Conservation (phyloP, 2,329 filamentous ascomycete species). For the Penicillium frequentans region DNA sequence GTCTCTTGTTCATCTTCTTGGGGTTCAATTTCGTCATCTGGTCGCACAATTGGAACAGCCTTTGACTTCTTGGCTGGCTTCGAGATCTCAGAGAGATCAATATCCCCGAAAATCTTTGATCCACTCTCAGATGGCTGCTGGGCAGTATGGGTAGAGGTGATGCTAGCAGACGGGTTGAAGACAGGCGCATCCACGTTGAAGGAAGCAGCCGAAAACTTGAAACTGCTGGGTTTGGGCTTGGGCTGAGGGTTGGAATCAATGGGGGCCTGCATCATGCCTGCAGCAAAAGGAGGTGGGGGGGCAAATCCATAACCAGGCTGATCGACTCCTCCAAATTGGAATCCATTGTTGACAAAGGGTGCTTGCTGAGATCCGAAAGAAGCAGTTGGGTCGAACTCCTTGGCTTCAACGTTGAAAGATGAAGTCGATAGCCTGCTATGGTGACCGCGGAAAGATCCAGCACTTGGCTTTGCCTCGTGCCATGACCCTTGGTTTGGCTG, state of each 20-base stretch:
- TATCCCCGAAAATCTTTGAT: constrained; percentile 66
- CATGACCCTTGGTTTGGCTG: constrained; percentile 32
- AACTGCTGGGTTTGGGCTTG: constrained; percentile 33
- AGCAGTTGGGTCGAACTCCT: constrained; percentile 71
- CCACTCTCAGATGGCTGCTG: constrained; percentile 19
- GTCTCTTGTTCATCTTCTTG: constrained; percentile 35
- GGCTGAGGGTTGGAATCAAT: constrained; percentile 13
- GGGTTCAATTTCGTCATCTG: constrained; percentile 53
- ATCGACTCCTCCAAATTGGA: constrained; percentile 40
- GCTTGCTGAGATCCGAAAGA: constrained; percentile 50
- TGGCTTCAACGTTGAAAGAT: constrained; percentile 83
- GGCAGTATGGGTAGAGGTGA: constrained; percentile 26
- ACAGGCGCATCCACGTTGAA: constrained; percentile 75
- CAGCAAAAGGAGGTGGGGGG: constrained; percentile 69
- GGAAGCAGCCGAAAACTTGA: constrained; percentile 67
- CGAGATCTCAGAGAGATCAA: constrained; percentile 62
- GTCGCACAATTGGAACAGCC: constrained; percentile 76
- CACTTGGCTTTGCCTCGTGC: constrained; percentile 36
- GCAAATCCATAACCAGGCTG: constrained; percentile 42
- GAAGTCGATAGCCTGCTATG: constrained; percentile 69
- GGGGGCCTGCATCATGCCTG: constrained; percentile 34
- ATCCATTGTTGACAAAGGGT: constrained; percentile 44
- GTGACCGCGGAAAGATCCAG: constrained; percentile 50
- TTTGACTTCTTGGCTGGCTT: constrained; percentile 73
- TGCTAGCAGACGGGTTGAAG: constrained; percentile 63